These are phyloP conservation scores for Escallonia herrerae DNA, from an alignment of 129 eudicot species.

Conservation along the genomic window DNA sequence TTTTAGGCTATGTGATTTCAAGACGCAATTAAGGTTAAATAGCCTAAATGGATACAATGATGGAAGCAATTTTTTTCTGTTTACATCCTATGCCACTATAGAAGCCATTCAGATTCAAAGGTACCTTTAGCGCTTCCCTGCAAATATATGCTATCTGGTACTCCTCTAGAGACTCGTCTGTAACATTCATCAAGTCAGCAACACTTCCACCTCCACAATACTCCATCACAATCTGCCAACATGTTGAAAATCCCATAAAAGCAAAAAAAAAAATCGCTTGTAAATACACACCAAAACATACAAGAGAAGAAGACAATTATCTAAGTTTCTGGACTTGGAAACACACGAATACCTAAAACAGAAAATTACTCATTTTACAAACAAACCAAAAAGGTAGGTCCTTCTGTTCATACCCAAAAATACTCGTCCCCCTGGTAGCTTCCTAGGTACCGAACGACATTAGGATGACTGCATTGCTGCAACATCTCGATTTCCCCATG, in stretches of 20 bases:
- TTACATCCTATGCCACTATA: neutral
- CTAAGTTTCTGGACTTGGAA: neutral
- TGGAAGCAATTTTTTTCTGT: neutral
- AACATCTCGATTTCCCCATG: conserved; percentile 98
- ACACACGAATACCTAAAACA: conserved; percentile 1
- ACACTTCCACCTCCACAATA: conserved; percentile 99
- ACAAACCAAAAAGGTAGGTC: neutral
- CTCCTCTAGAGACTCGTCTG: conserved; percentile 91
- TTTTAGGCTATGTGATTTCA: neutral
- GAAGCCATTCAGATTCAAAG: conserved; percentile 11
- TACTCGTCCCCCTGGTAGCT: conserved; percentile 97
- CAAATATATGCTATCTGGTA: conserved; percentile 87
- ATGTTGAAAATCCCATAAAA: conserved; percentile 13
- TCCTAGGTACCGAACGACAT: conserved; percentile 96
- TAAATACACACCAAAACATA: neutral
- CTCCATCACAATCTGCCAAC: conserved; percentile 97
- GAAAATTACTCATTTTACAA: neutral
- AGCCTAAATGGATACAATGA: neutral
- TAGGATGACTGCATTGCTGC: conserved; percentile 99
- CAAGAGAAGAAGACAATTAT: conserved; percentile 3
- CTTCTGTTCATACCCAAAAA: conserved; percentile 69
- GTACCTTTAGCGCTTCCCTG: conserved; percentile 92
- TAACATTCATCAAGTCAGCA: conserved; percentile 94
- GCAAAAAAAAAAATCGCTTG: neutral
- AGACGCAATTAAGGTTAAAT: neutral